Evolutionary conservation across 345 rosid genomes (phyloP), one percentile per base, ranked within the genome.

Genomic region (Raphanus raphanistrum): DNA sequence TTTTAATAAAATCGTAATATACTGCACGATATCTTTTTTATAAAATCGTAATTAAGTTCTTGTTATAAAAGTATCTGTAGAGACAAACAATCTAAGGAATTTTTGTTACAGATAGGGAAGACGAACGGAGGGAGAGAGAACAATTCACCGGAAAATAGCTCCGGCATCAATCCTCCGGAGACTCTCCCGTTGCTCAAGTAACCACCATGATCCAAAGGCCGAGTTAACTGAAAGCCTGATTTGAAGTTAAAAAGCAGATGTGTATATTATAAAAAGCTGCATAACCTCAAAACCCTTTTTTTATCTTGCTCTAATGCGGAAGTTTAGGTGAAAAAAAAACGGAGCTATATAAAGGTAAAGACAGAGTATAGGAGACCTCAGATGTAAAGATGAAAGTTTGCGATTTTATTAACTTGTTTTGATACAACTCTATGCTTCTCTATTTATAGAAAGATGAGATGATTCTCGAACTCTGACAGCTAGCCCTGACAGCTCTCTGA

Each of bases 31-130:
- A 21, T 21, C 21, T 21, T 21, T 21, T 21, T 21, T 21, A 21
- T 21, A 21, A 21, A 21, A 21, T 21, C 21, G 21, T 21, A 21
- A 21, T 21, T 21, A 21, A 21, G 21, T 21, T 21, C 21, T 21
- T 21, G 21, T 21, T 21, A 21, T 21, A 21, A 21, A 21, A 21
- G 57, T 12, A 58, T 26, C 12, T 45, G 4, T 26, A 6, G 5
- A 29, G 31, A 26, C 17, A 43, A 10, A 29, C 27, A 55, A 71
- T 52, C 26, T 52, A 52, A 52, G 28, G 27, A 71, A 71, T 15
- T 58, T 38, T 38, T 64, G 72, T 71, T 78, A 78, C 77, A 78
- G 73, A 65, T 77, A 17, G 41, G 16, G 38, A 63, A 41, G 48
- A 55, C 11, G 52, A 62, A 33, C 64, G 16, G 66, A 62, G 43